A percentile compares a stretch with the other conserved stretches of the same genome.
Evolutionary conservation across 2,329 filamentous ascomycete species (phyloP).

Genomic region (Aspergillus proliferans): DNA sequence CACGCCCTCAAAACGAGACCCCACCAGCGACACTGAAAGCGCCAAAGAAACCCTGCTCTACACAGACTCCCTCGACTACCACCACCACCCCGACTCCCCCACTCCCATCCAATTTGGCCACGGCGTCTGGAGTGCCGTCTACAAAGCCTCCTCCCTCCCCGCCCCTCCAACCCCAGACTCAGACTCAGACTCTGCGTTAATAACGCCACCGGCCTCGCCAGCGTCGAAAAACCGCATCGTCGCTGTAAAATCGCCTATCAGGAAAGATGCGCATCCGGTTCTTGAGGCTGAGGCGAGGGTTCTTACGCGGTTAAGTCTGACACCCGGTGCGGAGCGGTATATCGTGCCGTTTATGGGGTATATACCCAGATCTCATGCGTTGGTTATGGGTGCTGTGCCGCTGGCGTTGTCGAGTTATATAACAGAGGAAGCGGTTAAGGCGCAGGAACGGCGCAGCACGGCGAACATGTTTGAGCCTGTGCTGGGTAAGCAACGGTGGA

Average conservation of each 20-base stretch:
- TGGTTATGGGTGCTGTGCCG: constrained; percentile 42
- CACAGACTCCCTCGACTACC: constrained; percentile 7
- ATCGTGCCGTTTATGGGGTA: constrained; percentile 43
- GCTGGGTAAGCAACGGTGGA: constrained; percentile 35
- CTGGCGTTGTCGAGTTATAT: constrained; percentile 39
- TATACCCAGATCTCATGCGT: constrained; percentile 29
- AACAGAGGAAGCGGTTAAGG: constrained; percentile 25
- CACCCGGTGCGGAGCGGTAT: constrained; percentile 27
- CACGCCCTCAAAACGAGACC: neutral
- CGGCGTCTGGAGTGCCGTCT: constrained; percentile 45
- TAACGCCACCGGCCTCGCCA: constrained; percentile 34
- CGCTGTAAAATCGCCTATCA: constrained; percentile 40
- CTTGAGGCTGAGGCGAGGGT: constrained; percentile 39
- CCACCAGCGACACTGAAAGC: neutral
- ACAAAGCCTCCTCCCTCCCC: constrained; percentile 31
- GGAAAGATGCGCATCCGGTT: constrained; percentile 36
- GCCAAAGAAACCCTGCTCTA: neutral
- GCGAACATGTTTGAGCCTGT: constrained; percentile 43
- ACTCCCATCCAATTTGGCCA: constrained; percentile 35
- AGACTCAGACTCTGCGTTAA: neutral
- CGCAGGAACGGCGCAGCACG: constrained; percentile 30
- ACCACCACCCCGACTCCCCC: constrained; percentile 22
- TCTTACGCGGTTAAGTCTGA: constrained; percentile 33
- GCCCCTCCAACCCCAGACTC: constrained; percentile 3
- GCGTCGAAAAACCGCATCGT: constrained; percentile 26